Conservation (phyloP, 805 yeast species). For the Lachancea nothofagi region DNA sequence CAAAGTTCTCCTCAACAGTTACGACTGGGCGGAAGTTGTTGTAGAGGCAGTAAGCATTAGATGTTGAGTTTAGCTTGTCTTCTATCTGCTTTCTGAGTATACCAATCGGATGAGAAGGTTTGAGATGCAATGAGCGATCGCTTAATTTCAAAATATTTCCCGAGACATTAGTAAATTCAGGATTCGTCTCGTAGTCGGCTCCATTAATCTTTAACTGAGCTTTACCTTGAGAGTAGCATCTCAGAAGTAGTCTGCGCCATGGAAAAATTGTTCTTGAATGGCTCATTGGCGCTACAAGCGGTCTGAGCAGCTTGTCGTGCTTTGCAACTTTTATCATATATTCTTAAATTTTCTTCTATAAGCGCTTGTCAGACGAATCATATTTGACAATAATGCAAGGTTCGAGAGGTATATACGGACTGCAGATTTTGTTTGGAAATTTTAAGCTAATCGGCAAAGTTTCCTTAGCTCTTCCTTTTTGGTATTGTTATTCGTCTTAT, state of each 20-base stretch:
- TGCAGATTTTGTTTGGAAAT: too few relatives aligned
- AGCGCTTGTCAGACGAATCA: too few relatives aligned
- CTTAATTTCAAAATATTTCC: constrained; percentile 62
- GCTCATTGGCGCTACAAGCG: neutral
- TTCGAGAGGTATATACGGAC: too few relatives aligned
- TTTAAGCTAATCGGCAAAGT: too few relatives aligned
- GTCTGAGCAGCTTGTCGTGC: neutral
- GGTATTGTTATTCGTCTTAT: too few relatives aligned
- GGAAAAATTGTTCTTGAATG: neutral
- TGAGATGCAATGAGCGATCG: constrained; percentile 65
- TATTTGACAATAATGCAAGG: too few relatives aligned
- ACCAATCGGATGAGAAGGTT: constrained; percentile 83
- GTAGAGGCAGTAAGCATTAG: constrained; percentile 58
- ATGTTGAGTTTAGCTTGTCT: constrained; percentile 54
- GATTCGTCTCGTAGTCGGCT: constrained; percentile 50
- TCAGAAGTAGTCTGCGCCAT: neutral
- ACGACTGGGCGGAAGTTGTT: constrained; percentile 82
- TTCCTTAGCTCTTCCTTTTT: too few relatives aligned
- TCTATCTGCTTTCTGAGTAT: constrained; percentile 74
- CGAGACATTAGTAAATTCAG: constrained; percentile 79
- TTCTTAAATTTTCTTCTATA: too few relatives aligned
- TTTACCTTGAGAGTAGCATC: constrained; percentile 2
- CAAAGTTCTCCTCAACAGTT: constrained; percentile 78
- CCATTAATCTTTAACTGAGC: constrained; percentile 39
- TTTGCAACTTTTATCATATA: neutral